Conservation (phyloP, 139 green algal species). For the Chlamydomonas eustigma region DNA sequence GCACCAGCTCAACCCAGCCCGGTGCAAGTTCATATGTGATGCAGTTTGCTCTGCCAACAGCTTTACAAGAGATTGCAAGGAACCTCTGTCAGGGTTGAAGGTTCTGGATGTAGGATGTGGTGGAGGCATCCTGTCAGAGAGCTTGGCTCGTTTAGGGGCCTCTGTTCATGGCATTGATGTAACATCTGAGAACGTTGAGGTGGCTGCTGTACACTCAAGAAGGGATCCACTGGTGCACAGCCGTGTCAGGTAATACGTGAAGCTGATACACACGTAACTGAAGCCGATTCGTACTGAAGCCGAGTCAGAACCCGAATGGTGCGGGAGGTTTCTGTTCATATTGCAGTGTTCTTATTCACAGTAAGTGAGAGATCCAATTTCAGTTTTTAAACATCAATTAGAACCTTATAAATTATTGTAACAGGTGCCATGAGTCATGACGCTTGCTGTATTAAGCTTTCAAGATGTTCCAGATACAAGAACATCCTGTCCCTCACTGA, state of each 20-base stretch:
- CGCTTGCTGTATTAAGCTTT: too few species aligned
- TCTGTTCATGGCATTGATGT: constrained; percentile 59
- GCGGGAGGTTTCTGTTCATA: too few species aligned
- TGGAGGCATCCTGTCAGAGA: constrained; percentile 77
- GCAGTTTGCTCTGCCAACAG: constrained; percentile 40
- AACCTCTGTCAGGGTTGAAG: constrained; percentile 34
- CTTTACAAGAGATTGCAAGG: constrained; percentile 4
- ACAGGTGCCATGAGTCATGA: too few species aligned
- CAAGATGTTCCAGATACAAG: too few species aligned
- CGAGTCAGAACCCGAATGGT: too few species aligned
- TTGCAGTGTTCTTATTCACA: too few species aligned
- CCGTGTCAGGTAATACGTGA: constrained; percentile 39
- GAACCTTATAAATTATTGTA: too few species aligned
- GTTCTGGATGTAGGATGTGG: constrained; percentile 90
- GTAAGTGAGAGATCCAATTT: too few species aligned
- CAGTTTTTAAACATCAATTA: too few species aligned
- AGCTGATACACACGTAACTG: too few species aligned
- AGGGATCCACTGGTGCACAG: constrained; percentile 33
- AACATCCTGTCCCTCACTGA: too few species aligned
- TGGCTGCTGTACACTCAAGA: constrained; percentile 43
- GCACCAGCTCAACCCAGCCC: constrained; percentile 81
- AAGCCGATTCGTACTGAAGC: too few species aligned
- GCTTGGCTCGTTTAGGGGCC: constrained; percentile 74
- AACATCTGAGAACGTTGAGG: constrained; percentile 44
- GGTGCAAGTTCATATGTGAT: constrained; percentile 68